phyloP scores from a whole-genome alignment of 2,329 filamentous ascomycete species.

The Neopestalotiopsis rosae region DNA sequence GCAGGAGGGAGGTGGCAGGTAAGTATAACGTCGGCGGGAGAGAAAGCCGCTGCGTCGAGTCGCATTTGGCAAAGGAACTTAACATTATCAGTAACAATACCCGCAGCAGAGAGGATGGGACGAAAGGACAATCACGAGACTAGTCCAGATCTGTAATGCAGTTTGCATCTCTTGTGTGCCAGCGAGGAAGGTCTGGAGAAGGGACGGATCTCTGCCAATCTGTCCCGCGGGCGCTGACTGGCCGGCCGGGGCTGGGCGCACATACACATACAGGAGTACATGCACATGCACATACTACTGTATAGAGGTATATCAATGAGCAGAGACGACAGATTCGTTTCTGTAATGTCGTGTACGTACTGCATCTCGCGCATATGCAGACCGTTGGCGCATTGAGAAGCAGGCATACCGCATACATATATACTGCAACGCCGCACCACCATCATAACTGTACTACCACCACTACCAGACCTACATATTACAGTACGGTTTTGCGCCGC shows the following conservation, averaged over 20 bases:
- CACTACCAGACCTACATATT: slow-evolving; percentile 1
- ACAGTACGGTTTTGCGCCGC: not conserved
- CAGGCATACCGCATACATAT: not conserved
- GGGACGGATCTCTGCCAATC: slow-evolving; percentile 5
- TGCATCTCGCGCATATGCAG: slow-evolving; percentile 42
- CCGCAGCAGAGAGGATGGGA: slow-evolving; percentile 2
- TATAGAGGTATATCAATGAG: not conserved
- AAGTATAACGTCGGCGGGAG: not conserved
- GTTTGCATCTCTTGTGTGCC: slow-evolving; percentile 3
- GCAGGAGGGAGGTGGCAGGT: not conserved
- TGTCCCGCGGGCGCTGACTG: not conserved
- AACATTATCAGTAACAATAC: slow-evolving; percentile 1
- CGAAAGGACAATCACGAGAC: slow-evolving; percentile 9
- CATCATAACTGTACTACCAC: not conserved
- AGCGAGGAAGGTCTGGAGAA: slow-evolving; percentile 16
- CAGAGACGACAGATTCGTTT: slow-evolving; percentile 11
- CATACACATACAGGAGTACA: not conserved
- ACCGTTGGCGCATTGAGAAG: slow-evolving; percentile 31
- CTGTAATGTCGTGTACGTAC: slow-evolving; percentile 15
- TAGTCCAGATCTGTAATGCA: slow-evolving; percentile 7
- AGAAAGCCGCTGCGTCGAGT: slow-evolving; percentile 5
- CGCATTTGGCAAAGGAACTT: slow-evolving; percentile 1
- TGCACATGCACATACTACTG: not conserved
- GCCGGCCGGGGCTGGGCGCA: not conserved
- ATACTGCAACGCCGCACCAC: not conserved